phyloP scores from a whole-genome alignment of 306 rosid species.

The Quercus variabilis region DNA sequence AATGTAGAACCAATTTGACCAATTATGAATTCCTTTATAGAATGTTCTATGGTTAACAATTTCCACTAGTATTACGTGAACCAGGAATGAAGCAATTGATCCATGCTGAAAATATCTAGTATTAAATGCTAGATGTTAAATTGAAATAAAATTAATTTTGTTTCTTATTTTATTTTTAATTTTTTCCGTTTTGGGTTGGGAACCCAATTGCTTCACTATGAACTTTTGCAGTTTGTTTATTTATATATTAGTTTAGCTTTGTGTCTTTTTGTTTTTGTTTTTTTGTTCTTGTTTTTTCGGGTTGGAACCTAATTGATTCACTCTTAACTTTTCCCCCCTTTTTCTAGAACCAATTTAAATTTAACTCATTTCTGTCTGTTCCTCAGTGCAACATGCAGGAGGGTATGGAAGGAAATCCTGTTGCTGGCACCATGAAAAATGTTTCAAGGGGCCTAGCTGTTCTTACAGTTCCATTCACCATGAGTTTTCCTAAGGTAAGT shows the following conservation, averaged over 20 bases:
- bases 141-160: neutral
- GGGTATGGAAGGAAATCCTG: slow-evolving; percentile 94
- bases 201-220: neutral
- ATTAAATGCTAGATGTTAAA: neutral
- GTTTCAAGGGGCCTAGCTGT: slow-evolving; percentile 78
- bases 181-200: neutral
- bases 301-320: too few relatives aligned
- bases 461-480: slow-evolving; percentile 85
- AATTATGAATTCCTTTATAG: neutral
- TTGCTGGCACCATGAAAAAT: slow-evolving; percentile 73
- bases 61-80: neutral
- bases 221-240: neutral
- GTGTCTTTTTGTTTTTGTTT: neutral
- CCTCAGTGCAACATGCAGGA: slow-evolving; percentile 80
- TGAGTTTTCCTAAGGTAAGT: slow-evolving; percentile 79
- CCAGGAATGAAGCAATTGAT: neutral
- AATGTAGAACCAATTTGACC: neutral
- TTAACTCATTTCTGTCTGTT: slow-evolving; percentile 13
- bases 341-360: neutral
- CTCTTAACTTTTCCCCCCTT: neutral
- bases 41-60: neutral
- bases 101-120: neutral
- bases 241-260: neutral
- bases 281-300: neutral
- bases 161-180: neutral